Evolutionary conservation across 2,329 filamentous ascomycete species (phyloP), one percentile per base, ranked within the genome.

Genomic region (Neopestalotiopsis sp.): DNA sequence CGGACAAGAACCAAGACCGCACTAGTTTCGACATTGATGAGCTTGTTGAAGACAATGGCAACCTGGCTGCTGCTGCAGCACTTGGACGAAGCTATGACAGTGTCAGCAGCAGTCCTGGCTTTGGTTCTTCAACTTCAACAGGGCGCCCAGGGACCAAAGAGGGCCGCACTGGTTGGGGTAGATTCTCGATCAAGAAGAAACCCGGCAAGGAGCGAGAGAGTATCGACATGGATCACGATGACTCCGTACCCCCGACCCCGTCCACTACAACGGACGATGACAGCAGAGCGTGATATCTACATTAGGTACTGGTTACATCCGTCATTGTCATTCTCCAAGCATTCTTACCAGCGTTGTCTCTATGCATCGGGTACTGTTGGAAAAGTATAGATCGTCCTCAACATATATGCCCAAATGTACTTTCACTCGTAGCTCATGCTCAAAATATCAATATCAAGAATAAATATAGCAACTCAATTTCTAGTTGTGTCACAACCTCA

Each of bases 21-120:
- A 87, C 86, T 13, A 89, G 87, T 75, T 86, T 90, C 20, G 88
- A 89, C 52, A 85, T 90, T 24, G 88, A 89, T 56, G 86, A 88
- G 61, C 75, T 84, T 6, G 84, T 81, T 28, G 87, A 89, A 71
- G 84, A 85, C 20, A 72, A 68, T 30, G 64, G 69, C 56, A 70
- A 68, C 17, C 72, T 70, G 24, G 66, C 70, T 28, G 45, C 24
- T 28, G 45, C 24, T 12, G n/a, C 61, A 9, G 76, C 86, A 20
- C 59, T 62, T 20, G 86, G 85, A 9, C 84, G 84, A 65, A 88
- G 86, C 76, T 83, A 84, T 56, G 88, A 90, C 32, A 90, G 88
- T 72, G 81, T 86, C 68, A 82, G 84, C 2, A 88, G 85, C 75
- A 90, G 86, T 74, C 86, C 88, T 1, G 85, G 84, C 9, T 77